These are phyloP conservation scores for Suillus cothurnatus DNA, from an alignment of 768 basidiomycete genomes.

Conservation along the genomic window DNA sequence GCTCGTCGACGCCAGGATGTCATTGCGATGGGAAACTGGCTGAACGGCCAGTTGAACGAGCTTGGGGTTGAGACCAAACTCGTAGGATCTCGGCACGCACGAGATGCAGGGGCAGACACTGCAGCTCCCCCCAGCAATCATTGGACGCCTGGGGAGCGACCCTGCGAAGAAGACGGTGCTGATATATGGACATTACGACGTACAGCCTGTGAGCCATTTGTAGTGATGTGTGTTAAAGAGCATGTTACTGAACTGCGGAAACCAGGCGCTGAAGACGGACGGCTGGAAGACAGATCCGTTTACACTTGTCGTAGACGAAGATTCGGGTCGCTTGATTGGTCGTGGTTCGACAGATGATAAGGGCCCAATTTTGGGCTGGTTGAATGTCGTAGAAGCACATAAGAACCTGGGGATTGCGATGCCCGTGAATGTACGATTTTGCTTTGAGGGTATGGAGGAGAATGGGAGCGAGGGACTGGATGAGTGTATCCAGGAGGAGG, in stretches of 20 bases:
- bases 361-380: conserved; percentile 85
- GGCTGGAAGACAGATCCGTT: conserved; percentile 93
- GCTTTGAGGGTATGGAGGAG: conserved; percentile 99
- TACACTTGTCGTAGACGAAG: conserved; percentile 52
- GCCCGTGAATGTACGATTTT: conserved; percentile 88
- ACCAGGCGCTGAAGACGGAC: conserved; percentile 53
- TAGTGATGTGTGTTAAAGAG: background rate
- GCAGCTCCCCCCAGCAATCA: conserved; percentile 78
- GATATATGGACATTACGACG: conserved; percentile 94
- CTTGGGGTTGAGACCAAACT: conserved; percentile 79
- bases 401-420: conserved; percentile 63
- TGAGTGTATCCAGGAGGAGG: conserved; percentile 79
- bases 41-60: conserved; percentile 70
- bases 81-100: conserved; percentile 78
- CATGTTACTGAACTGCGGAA: background rate
- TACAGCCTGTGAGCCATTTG: conserved; percentile 71
- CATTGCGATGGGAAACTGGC: conserved; percentile 83
- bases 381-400: conserved; percentile 88
- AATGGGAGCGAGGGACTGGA: conserved; percentile 90
- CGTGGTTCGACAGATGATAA: conserved; percentile 92
- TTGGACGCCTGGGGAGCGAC: conserved; percentile 82
- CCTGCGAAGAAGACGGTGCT: conserved; percentile 91
- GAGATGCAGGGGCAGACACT: conserved; percentile 69
- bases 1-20: conserved; percentile 73
- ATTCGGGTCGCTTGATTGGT: conserved; percentile 69